Conservation (phyloP, 805 yeast species). For the Tetrapisispora arboricola region DNA sequence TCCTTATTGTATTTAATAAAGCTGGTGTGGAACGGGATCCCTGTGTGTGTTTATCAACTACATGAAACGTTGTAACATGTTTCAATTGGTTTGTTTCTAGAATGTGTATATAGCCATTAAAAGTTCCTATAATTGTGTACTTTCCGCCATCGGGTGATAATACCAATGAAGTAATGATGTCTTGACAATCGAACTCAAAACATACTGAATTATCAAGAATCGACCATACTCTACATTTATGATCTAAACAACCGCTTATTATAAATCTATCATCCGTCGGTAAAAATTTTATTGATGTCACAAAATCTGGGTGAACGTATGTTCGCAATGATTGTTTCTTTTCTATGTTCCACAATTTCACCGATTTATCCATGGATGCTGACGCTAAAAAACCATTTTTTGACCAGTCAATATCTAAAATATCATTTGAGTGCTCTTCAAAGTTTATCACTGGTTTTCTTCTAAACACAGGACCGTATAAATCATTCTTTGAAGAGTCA, state of each 20-base stretch:
- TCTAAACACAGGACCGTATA: slow-evolving; percentile 71
- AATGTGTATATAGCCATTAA: slow-evolving; percentile 56
- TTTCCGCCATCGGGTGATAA: slow-evolving; percentile 60
- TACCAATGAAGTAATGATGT: slow-evolving; percentile 63
- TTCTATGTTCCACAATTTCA: slow-evolving; percentile 76
- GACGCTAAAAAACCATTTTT: slow-evolving; percentile 71
- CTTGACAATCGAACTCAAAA: slow-evolving; percentile 49
- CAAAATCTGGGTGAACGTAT: slow-evolving; percentile 68
- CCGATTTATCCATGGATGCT: slow-evolving; percentile 80
- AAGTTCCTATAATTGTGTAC: slow-evolving; percentile 62
- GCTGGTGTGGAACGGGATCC: background rate
- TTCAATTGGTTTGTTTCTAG: slow-evolving; percentile 57
- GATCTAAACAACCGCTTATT: slow-evolving; percentile 71
- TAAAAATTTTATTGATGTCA: slow-evolving; percentile 70
- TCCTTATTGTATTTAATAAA: background rate
- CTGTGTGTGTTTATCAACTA: slow-evolving; percentile 33
- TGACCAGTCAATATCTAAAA: slow-evolving; percentile 76
- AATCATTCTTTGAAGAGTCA: slow-evolving; percentile 1
- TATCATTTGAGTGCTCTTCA: slow-evolving; percentile 57
- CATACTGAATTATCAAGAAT: slow-evolving; percentile 61
- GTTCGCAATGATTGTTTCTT: slow-evolving; percentile 54
- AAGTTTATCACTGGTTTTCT: slow-evolving; percentile 51
- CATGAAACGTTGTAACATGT: slow-evolving; percentile 34
- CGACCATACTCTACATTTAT: slow-evolving; percentile 68
- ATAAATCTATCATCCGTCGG: slow-evolving; percentile 83